phyloP scores from a whole-genome alignment of 2,329 filamentous ascomycete genomes.

The Tolypocladium nubicola region DNA sequence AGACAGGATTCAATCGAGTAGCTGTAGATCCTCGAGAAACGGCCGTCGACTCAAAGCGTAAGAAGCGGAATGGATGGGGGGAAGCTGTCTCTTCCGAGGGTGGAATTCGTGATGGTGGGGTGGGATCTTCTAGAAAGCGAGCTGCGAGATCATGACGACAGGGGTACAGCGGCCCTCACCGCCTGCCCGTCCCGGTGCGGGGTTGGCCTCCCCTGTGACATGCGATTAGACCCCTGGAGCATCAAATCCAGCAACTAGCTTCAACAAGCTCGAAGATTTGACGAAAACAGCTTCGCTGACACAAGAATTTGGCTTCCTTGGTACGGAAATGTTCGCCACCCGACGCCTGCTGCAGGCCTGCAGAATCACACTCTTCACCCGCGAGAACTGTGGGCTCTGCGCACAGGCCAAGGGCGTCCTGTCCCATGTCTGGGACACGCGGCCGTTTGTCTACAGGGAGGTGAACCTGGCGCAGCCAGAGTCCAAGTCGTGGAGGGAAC shows the following conservation, averaged over 20 bases:
- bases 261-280: background rate
- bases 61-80: background rate
- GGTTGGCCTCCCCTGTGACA: slow-evolving; percentile 5
- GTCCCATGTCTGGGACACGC: slow-evolving; percentile 53
- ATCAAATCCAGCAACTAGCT: background rate
- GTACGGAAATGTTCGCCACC: slow-evolving; percentile 38
- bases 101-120: slow-evolving; percentile 15
- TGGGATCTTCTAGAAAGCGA: slow-evolving; percentile 31
- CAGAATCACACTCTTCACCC: slow-evolving; percentile 66
- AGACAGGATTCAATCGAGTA: background rate
- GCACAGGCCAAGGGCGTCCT: slow-evolving; percentile 57
- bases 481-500: slow-evolving; percentile 53
- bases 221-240: background rate
- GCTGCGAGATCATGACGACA: slow-evolving; percentile 13
- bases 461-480: slow-evolving; percentile 58
- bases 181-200: slow-evolving; percentile 24
- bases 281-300: background rate
- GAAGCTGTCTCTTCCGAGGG: slow-evolving; percentile 1
- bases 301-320: no score
- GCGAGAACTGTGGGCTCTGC: slow-evolving; percentile 62
- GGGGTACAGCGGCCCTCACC: slow-evolving; percentile 16
- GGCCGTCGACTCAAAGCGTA: background rate
- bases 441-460: slow-evolving; percentile 59
- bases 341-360: slow-evolving; percentile 39
- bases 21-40: background rate